phyloP scores from a whole-genome alignment of 306 rosid species.

The Quercus glauca region DNA sequence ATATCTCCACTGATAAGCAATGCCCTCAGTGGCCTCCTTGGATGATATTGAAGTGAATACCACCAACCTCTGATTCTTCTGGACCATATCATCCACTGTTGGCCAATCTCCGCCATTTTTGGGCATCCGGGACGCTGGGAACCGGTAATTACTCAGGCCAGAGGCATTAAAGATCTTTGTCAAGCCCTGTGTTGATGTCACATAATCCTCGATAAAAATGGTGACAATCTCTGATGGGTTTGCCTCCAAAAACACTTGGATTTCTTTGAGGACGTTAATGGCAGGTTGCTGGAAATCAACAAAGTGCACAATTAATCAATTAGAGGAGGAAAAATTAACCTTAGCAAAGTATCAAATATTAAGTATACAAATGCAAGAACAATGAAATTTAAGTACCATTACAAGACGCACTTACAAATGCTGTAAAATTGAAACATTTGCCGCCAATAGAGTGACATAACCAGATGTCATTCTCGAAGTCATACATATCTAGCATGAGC shows the following conservation, averaged over 20 bases:
- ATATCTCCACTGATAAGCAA: slow-evolving; percentile 78
- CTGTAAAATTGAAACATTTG: slow-evolving; percentile 60
- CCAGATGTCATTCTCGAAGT: slow-evolving; percentile 72
- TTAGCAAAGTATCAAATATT: not conserved
- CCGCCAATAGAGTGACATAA: slow-evolving; percentile 74
- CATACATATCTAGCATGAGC: slow-evolving; percentile 91
- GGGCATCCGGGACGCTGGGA: slow-evolving; percentile 75
- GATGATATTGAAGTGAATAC: slow-evolving; percentile 69
- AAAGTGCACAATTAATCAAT: slow-evolving; percentile 3
- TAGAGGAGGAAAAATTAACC: slow-evolving; percentile 4
- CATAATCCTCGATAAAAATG: slow-evolving; percentile 90
- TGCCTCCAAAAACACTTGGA: slow-evolving; percentile 53
- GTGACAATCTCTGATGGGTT: slow-evolving; percentile 84
- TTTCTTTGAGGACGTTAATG: slow-evolving; percentile 54
- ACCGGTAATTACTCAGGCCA: slow-evolving; percentile 50
- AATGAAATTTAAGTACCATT: not conserved
- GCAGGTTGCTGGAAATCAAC: slow-evolving; percentile 66
- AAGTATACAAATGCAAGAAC: too few species aligned
- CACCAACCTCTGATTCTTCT: slow-evolving; percentile 72
- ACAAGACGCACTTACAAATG: slow-evolving; percentile 72
- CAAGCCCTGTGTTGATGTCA: slow-evolving; percentile 59
- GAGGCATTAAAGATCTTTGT: slow-evolving; percentile 67
- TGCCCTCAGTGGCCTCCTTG: slow-evolving; percentile 84
- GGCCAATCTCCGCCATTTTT: slow-evolving; percentile 82
- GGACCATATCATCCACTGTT: slow-evolving; percentile 72